A percentile compares a stretch with the other conserved stretches of the same genome.
These are phyloP conservation scores for Dryadomyces quercivorus DNA, from an alignment of 2,329 filamentous ascomycete species.

Conservation along the genomic window DNA sequence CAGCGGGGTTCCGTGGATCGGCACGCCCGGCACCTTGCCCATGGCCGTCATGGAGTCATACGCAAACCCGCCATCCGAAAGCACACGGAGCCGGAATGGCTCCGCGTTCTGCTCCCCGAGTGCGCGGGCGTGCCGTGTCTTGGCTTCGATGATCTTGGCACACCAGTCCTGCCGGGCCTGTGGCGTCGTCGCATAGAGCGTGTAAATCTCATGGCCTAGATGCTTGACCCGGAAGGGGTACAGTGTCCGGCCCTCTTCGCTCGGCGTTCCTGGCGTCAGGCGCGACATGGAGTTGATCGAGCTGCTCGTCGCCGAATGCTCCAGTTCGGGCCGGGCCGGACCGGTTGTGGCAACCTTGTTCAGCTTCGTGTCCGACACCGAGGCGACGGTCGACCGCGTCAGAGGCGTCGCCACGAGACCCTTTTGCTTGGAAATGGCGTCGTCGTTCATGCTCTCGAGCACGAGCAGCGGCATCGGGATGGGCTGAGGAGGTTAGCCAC, in stretches of 20 bases:
- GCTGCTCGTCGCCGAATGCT: conserved; percentile 55
- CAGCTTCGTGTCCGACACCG: conserved; percentile 41
- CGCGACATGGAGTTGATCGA: conserved; percentile 46
- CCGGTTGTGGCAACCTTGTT: conserved; percentile 42
- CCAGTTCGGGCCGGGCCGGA: conserved; percentile 44
- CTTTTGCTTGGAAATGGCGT: conserved; percentile 75
- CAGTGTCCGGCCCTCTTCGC: conserved; percentile 72
- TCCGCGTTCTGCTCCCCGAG: conserved; percentile 88
- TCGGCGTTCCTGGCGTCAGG: conserved; percentile 32
- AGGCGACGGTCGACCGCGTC: conserved; percentile 46
- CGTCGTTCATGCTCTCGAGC: conserved; percentile 84
- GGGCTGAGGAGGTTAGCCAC: conserved; percentile 31
- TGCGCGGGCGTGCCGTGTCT: conserved; percentile 82
- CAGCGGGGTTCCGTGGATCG: conserved; percentile 81
- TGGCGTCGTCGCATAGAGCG: conserved; percentile 68
- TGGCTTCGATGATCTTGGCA: conserved; percentile 84
- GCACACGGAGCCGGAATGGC: conserved; percentile 81
- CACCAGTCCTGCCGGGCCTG: conserved; percentile 80
- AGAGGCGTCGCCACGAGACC: conserved; percentile 51
- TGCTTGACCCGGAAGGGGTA: conserved; percentile 96
- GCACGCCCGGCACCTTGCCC: conserved; percentile 52
- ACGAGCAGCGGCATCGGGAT: conserved; percentile 96
- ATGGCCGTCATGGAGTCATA: conserved; percentile 53
- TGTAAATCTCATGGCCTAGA: conserved; percentile 86
- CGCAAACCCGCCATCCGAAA: conserved; percentile 84